Evolutionary conservation across 2,329 filamentous ascomycete genomes (phyloP).

Genomic region (Spiromastix sp.): DNA sequence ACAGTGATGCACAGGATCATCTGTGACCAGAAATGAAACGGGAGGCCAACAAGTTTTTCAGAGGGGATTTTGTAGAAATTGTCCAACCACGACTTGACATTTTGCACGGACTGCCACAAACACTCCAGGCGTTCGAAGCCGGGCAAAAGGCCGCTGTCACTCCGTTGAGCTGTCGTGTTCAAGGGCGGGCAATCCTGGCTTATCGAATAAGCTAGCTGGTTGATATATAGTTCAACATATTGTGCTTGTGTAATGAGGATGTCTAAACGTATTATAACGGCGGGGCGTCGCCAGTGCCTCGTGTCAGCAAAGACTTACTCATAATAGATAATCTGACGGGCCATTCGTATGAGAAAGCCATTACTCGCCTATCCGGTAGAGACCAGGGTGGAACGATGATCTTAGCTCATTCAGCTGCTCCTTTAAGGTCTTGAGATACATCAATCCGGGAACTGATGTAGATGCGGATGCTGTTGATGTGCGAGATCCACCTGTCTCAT

Average conservation of each 20-base stretch:
- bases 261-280: slow-evolving; percentile 15
- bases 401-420: slow-evolving; percentile 23
- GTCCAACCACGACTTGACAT: slow-evolving; percentile 25
- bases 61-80: slow-evolving; percentile 20
- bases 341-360: neutral
- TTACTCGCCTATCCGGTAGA: slow-evolving; percentile 15
- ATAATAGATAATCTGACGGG: slow-evolving; percentile 6
- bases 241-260: slow-evolving; percentile 19
- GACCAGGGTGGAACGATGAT: slow-evolving; percentile 16
- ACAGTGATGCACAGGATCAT: slow-evolving; percentile 25
- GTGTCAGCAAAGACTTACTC: too few species aligned
- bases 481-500: slow-evolving; percentile 14
- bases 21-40: slow-evolving; percentile 30
- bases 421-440: slow-evolving; percentile 23
- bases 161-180: slow-evolving; percentile 6
- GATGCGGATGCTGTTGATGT: slow-evolving; percentile 8
- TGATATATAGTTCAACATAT: slow-evolving; percentile 20
- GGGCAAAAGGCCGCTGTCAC: slow-evolving; percentile 7
- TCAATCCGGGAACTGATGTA: slow-evolving; percentile 9
- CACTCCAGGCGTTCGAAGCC: slow-evolving; percentile 24
- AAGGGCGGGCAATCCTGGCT: slow-evolving; percentile 12
- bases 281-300: too few species aligned
- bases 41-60: slow-evolving; percentile 18
- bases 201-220: slow-evolving; percentile 19
- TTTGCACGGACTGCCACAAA: slow-evolving; percentile 23